These are phyloP conservation scores for Trichoderma reesei DNA, from an alignment of 495 filamentous ascomycete species.

Conservation along the genomic window DNA sequence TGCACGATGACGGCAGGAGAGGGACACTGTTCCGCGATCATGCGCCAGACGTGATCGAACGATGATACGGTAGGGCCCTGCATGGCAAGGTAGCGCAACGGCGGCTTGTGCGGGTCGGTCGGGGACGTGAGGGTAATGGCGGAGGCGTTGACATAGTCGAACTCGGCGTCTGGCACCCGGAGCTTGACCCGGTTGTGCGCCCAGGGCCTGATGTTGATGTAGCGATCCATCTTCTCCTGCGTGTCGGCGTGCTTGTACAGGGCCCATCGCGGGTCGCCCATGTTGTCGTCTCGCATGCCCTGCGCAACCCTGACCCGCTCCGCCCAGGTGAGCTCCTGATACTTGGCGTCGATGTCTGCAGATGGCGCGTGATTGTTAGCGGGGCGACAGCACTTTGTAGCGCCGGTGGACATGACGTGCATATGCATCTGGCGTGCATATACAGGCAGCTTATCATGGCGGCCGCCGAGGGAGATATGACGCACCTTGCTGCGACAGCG, in stretches of 20 bases:
- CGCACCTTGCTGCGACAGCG: slow-evolving; percentile 24
- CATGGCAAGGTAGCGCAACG: slow-evolving; percentile 46
- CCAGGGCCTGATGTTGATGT: slow-evolving; percentile 79
- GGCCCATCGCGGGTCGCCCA: slow-evolving; percentile 44
- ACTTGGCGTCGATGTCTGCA: slow-evolving; percentile 44
- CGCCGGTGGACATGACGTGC: neutral
- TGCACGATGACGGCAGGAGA: slow-evolving; percentile 84
- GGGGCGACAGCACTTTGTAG: slow-evolving; percentile 2
- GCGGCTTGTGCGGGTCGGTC: slow-evolving; percentile 37
- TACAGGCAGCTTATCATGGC: neutral
- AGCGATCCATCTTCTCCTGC: slow-evolving; percentile 55
- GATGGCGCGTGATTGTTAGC: slow-evolving; percentile 14
- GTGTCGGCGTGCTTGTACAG: slow-evolving; percentile 40
- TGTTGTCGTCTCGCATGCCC: slow-evolving; percentile 31
- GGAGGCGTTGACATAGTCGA: slow-evolving; percentile 95
- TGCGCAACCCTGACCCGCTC: slow-evolving; percentile 46
- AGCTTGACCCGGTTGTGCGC: slow-evolving; percentile 77
- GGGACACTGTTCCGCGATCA: slow-evolving; percentile 78
- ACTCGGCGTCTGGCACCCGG: slow-evolving; percentile 63
- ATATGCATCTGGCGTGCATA: neutral
- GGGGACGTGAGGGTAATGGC: slow-evolving; percentile 65
- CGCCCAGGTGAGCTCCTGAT: slow-evolving; percentile 51
- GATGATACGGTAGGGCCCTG: slow-evolving; percentile 72
- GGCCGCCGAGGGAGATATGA: too few relatives aligned
- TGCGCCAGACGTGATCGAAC: slow-evolving; percentile 82